Evolutionary conservation across 176 grass and related monocot genomes (phyloP).

Genomic region (Luzula sylvatica): DNA sequence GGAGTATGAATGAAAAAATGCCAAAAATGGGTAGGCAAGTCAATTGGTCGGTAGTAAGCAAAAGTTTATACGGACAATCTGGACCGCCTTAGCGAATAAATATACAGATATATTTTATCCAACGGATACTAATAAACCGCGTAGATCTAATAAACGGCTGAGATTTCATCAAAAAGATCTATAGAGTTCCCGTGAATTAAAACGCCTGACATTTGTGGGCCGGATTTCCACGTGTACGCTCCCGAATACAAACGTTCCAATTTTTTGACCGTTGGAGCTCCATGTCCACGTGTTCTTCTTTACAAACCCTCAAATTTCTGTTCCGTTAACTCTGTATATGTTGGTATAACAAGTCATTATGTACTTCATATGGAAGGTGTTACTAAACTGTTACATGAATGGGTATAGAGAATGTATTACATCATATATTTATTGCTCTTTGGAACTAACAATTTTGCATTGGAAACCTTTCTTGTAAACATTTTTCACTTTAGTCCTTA

Average conservation of each 20-base stretch:
- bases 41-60: too few species aligned
- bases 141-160: not conserved
- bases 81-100: too few species aligned
- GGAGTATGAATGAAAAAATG: too few species aligned
- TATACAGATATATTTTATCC: not conserved
- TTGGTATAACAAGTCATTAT: too few species aligned
- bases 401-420: too few species aligned
- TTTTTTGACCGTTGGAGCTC: constrained; percentile 61
- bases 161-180: not conserved
- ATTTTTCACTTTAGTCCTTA: too few species aligned
- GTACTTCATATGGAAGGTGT: too few species aligned
- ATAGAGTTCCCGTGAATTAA: not conserved
- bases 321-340: too few species aligned
- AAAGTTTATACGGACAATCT: not conserved
- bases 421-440: too few species aligned
- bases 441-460: too few species aligned
- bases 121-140: not conserved
- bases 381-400: too few species aligned
- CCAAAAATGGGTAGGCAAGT: not conserved
- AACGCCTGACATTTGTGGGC: constrained; percentile 1
- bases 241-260: constrained; percentile 35
- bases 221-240: not conserved
- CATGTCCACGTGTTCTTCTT: not conserved
- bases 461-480: too few species aligned
- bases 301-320: not conserved